phyloP scores from a whole-genome alignment of 164 flowering plant genomes.

The Litsea cubeba region DNA sequence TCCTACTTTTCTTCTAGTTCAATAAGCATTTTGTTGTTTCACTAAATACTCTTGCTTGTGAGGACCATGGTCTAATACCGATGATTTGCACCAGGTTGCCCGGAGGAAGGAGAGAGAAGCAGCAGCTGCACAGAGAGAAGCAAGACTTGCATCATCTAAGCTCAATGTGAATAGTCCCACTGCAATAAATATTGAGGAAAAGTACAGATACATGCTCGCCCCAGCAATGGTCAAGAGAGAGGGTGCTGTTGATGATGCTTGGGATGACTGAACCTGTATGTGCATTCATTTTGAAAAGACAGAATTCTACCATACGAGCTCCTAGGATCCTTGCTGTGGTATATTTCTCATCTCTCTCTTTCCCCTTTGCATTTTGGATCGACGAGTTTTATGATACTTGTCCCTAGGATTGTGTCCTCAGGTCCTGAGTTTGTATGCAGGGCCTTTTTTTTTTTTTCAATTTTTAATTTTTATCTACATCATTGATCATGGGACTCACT shows the following conservation, averaged over 20 bases:
- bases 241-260: slow-evolving; percentile 68
- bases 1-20: too few relatives aligned
- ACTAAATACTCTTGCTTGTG: too few relatives aligned
- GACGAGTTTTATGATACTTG: not conserved
- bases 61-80: not conserved
- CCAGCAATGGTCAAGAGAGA: slow-evolving; percentile 35
- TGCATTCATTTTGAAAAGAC: not conserved
- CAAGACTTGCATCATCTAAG: slow-evolving; percentile 36
- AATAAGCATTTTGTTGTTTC: not conserved
- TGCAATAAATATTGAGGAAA: slow-evolving; percentile 50
- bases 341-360: not conserved
- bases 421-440: not conserved
- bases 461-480: too few relatives aligned
- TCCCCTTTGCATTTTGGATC: not conserved
- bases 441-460: too few relatives aligned
- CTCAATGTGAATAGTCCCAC: slow-evolving; percentile 30
- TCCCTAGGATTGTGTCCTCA: not conserved
- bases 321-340: slow-evolving; percentile 1
- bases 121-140: slow-evolving; percentile 52
- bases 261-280: slow-evolving; percentile 44
- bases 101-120: slow-evolving; percentile 66
- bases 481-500: not conserved
- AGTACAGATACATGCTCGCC: slow-evolving; percentile 57
- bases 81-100: slow-evolving; percentile 35
- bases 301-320: not conserved